Evolutionary conservation across 768 basidiomycete genomes (phyloP), one percentile per base, ranked within the genome.

Genomic region (Psilocybe sp.): DNA sequence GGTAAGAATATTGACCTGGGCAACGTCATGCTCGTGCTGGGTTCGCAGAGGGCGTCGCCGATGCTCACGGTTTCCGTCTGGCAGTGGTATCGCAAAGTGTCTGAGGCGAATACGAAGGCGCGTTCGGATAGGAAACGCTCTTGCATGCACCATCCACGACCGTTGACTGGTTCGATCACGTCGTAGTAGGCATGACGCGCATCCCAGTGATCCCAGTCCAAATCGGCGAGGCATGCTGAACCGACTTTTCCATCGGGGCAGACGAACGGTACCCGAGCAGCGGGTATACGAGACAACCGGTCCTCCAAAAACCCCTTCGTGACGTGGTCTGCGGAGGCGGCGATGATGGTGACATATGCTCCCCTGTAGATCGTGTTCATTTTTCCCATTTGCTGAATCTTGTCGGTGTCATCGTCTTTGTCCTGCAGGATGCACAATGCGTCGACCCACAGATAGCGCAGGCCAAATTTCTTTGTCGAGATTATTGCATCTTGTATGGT

Each of bases 141-240:
- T 20, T 54, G 53, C 45, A 54, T 36, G 23, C 49, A 50, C 53
- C 53, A 54, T 5, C 34, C 53, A 2, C 53, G 53, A 1, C n/a
- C 15, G 31, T 50, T 14, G 11, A 54, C 23, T 7, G 49, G 53
- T 28, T 54, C 53, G 2, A 3, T 34, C 33, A 16, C 38, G 11
- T 34, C 20, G 46, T 52, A 52, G 19, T 49, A 19, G n/a, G 44
- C 9, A 40, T 20, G 23, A 28, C 23, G 23, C 23, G 23, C 34
- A 13, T 35, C n/a, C 32, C 15, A 12, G 40, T 41, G 31, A 43
- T 50, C 48, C 48, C 35, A 43, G 19, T 23, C 42, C 2, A 50
- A 20, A 34, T 44, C 23, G 1, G 43, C 16, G 40, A 43, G 16
- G 13, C 48, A 40, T 13, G 16, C 6, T 18, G 40, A 12, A 28